Evolutionary conservation across 768 basidiomycete species (phyloP).

Genomic region (Mycena polygramma): DNA sequence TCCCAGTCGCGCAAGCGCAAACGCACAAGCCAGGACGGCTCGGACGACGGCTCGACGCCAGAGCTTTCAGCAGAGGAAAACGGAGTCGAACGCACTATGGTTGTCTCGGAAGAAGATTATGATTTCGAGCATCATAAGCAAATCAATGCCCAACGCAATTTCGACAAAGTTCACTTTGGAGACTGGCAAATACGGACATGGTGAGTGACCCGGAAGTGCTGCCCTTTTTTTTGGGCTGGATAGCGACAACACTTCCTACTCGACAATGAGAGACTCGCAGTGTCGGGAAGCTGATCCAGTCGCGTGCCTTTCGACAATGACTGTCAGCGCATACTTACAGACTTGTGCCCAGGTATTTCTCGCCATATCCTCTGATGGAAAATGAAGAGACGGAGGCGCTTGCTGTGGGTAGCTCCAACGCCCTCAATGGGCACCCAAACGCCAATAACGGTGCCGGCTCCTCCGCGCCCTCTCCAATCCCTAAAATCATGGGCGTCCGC

Average conservation of each 20-base stretch:
- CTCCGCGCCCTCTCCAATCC: slow-evolving; percentile 40
- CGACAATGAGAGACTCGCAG: neutral
- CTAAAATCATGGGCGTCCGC: slow-evolving; percentile 64
- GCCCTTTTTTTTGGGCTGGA: neutral
- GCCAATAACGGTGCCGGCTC: slow-evolving; percentile 35
- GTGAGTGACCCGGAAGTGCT: slow-evolving; percentile 57
- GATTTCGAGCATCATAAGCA: slow-evolving; percentile 78
- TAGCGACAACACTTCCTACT: neutral
- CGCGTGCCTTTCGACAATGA: neutral
- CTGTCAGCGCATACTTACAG: slow-evolving; percentile 4
- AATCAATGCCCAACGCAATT: slow-evolving; percentile 81
- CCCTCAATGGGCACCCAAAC: slow-evolving; percentile 37
- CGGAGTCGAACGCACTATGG: slow-evolving; percentile 38
- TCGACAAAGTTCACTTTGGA: slow-evolving; percentile 89
- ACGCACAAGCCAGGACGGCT: slow-evolving; percentile 42
- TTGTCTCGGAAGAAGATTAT: slow-evolving; percentile 77
- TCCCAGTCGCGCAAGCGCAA: slow-evolving; percentile 35
- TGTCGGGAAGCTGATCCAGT: neutral
- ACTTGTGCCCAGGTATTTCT: slow-evolving; percentile 80
- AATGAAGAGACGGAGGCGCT: slow-evolving; percentile 65
- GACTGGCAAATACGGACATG: slow-evolving; percentile 91
- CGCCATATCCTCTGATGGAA: slow-evolving; percentile 88
- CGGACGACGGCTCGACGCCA: slow-evolving; percentile 40
- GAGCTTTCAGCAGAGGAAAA: slow-evolving; percentile 28
- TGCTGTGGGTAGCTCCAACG: slow-evolving; percentile 39